Conservation (phyloP, 2,329 filamentous ascomycete genomes). For the Coniella vitis region DNA sequence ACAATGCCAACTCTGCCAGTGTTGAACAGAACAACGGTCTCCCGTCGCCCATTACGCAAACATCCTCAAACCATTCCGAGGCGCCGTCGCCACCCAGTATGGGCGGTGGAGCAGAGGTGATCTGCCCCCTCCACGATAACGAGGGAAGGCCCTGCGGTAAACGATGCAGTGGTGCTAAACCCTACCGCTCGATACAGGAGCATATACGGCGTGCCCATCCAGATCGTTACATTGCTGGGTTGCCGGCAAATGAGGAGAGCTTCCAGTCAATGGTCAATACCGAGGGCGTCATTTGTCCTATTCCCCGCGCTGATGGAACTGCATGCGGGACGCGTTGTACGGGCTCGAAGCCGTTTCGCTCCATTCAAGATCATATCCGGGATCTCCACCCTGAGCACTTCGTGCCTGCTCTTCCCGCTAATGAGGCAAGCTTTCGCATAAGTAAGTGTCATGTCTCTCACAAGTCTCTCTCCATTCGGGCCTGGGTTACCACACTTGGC, state of each 20-base stretch:
- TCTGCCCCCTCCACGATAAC: constrained; percentile 8
- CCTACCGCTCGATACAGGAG: constrained; percentile 97
- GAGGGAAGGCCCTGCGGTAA: constrained; percentile 11
- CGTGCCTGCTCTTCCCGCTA: constrained; percentile 94
- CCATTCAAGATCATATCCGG: constrained; percentile 74
- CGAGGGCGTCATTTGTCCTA: constrained; percentile 1
- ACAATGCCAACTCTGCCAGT: neutral
- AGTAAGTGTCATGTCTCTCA: constrained; percentile 29
- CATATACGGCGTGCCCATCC: constrained; percentile 96
- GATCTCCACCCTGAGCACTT: constrained; percentile 95
- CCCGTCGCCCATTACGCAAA: neutral
- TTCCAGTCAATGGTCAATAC: constrained; percentile 92
- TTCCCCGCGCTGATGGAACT: neutral
- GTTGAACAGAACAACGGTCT: neutral
- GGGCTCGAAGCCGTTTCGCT: neutral
- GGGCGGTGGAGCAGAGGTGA: neutral
- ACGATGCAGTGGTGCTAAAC: constrained; percentile 10
- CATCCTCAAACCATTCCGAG: constrained; percentile 1
- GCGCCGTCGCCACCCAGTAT: neutral
- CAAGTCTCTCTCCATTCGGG: neutral
- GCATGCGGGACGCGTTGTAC: neutral
- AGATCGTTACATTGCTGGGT: constrained; percentile 94
- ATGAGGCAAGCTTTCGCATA: constrained; percentile 92
- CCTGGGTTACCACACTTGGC: no score
- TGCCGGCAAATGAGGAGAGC: constrained; percentile 96